phyloP scores from a whole-genome alignment of 2,329 filamentous ascomycete species.

The Xylogone sp. region DNA sequence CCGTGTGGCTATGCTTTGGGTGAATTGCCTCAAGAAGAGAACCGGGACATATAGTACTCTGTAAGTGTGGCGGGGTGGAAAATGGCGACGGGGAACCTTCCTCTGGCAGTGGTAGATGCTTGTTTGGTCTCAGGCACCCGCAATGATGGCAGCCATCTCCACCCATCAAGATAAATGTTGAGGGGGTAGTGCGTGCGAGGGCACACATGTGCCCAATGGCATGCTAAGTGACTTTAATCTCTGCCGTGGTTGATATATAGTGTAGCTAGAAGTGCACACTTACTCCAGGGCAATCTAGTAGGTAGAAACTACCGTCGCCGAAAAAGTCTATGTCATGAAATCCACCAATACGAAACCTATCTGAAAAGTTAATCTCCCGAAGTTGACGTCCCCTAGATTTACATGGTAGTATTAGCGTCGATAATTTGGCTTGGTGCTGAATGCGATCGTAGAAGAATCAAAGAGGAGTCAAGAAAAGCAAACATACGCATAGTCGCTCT shows the following conservation, averaged over 20 bases:
- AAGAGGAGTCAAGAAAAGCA: no score
- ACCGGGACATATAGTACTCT: no score
- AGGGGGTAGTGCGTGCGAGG: conserved; percentile 39
- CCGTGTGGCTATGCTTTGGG: no score
- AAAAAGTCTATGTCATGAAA: conserved; percentile 49
- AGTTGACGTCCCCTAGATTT: background rate
- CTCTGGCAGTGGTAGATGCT: conserved; percentile 31
- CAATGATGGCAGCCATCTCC: conserved; percentile 41
- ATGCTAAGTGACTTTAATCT: no score
- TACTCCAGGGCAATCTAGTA: conserved; percentile 46
- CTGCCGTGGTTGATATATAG: no score
- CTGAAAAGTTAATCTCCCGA: background rate
- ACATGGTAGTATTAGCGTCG: background rate
- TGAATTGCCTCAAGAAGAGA: background rate
- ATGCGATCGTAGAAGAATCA: no score
- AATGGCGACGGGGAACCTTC: conserved; percentile 34
- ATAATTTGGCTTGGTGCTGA: no score
- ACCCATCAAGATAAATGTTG: conserved; percentile 42
- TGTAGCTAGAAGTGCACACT: no score
- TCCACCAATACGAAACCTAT: conserved; percentile 30
- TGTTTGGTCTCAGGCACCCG: conserved; percentile 36
- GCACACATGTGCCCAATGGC: conserved; percentile 44
- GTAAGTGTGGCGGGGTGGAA: no score
- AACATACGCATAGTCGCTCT: background rate
- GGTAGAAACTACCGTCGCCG: conserved; percentile 51